phyloP scores from a whole-genome alignment of 345 rosid genomes.

The Physaria fendleri region DNA sequence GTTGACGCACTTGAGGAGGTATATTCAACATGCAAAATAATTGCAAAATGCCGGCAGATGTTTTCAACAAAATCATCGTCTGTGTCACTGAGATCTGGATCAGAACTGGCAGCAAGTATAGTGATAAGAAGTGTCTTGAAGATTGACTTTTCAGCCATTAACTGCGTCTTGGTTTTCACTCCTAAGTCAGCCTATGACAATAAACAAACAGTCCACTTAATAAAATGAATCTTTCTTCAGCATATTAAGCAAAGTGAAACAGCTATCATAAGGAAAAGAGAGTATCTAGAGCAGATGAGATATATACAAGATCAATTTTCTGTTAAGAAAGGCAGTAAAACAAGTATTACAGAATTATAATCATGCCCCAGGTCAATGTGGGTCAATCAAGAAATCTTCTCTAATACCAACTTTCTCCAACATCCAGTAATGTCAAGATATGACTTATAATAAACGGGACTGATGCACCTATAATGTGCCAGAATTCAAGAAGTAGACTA shows the following conservation, averaged over 20 bases:
- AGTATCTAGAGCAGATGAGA: background rate
- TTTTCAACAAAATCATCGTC: slow-evolving; percentile 79
- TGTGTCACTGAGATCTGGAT: slow-evolving; percentile 63
- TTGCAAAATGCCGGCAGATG: slow-evolving; percentile 90
- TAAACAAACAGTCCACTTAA: background rate
- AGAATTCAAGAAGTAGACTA: background rate
- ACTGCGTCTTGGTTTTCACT: slow-evolving; percentile 98
- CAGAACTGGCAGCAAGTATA: slow-evolving; percentile 77
- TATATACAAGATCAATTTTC: background rate
- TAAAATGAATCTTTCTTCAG: background rate
- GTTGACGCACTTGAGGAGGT: slow-evolving; percentile 48
- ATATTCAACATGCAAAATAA: slow-evolving; percentile 68
- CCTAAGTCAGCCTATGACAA: slow-evolving; percentile 85
- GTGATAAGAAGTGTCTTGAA: slow-evolving; percentile 87
- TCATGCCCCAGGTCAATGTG: background rate
- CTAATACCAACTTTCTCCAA: background rate
- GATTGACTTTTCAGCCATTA: slow-evolving; percentile 96
- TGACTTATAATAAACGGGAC: background rate
- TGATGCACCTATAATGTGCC: background rate
- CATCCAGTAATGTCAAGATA: background rate
- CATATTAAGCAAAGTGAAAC: slow-evolving; percentile 2
- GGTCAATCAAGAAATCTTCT: background rate
- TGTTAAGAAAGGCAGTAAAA: background rate
- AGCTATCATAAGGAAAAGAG: background rate
- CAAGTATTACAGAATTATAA: background rate